Base-by-base conservation (phyloP, 164 flowering plant species). In the Macadamia tetraphylla region DNA sequence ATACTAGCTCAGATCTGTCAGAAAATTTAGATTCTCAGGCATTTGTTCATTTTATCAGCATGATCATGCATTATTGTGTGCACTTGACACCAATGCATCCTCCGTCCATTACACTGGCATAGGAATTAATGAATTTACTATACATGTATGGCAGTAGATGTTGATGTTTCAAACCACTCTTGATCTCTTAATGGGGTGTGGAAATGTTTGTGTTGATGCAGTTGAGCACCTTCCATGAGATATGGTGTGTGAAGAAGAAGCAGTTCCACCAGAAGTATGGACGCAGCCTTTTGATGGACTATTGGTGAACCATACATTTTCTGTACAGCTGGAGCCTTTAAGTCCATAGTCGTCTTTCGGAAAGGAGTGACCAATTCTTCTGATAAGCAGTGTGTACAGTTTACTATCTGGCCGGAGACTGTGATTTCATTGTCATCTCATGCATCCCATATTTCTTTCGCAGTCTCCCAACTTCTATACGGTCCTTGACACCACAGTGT, bases 191-290 rank as follows among this genome's bases (percentile, higher is more conserved):
- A 18, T 18, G 9, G 62, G 71, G 11, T 23, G 18, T 42, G 43
- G 32, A 53, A 31, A n/a, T 60, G 29, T 44, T 56, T 40, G 13
- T 67, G 48, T 67, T 58, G 23, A 60, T 70, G 35, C 86, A 92
- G 96, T 60, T 85, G 76, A 92, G 96, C 84, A 82, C 90, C 48
- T 92, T 92, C 68, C 83, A 76, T 11, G 81, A 81, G 52, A 64
- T 81, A 6, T 92, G 96, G 94, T 92, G 96, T 66, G 58, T 81
- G 70, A 87, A 82, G 2, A 90, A 82, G 83, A 85, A 85, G 81
- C 87, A 87, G 60, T 88, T 84, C 67, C 82, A 85, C 48, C 84
- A 64, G 42, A 82, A 79, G 76, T 74, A 84, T 18, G 75, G 80
- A 55, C 75, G 81, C 68, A 85, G 70, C 73, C 70, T 81, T 58